Evolutionary conservation across 495 filamentous ascomycete genomes (phyloP).

Genomic region (Lasiosphaeria hispida): DNA sequence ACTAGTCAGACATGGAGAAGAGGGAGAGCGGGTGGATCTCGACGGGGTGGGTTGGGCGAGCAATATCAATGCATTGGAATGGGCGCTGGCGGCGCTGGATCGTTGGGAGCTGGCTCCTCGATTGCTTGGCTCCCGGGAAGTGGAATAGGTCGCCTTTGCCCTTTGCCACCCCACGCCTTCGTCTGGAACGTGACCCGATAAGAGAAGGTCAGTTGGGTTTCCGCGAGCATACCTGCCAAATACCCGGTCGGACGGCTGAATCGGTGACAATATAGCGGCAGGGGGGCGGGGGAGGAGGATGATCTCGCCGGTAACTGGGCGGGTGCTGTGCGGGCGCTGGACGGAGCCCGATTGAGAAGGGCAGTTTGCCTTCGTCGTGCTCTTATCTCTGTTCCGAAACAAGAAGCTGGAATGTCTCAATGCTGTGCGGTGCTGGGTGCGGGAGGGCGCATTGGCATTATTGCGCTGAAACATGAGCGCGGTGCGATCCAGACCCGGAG

Average conservation of each 20-base stretch:
- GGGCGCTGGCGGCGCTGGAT: neutral
- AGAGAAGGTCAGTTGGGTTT: constrained; percentile 9
- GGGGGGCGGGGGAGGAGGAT: neutral
- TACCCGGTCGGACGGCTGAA: constrained; percentile 15
- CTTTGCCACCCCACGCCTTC: constrained; percentile 1
- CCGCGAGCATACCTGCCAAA: constrained; percentile 2
- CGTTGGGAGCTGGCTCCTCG: neutral
- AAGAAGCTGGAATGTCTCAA: constrained; percentile 14
- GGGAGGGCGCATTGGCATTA: constrained; percentile 12
- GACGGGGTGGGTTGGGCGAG: constrained; percentile 3
- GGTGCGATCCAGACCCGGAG: constrained; percentile 10
- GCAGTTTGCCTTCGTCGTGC: neutral
- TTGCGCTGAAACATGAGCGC: constrained; percentile 10
- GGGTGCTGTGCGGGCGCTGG: neutral
- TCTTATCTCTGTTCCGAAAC: constrained; percentile 13
- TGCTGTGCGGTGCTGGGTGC: neutral
- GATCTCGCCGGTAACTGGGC: constrained; percentile 9
- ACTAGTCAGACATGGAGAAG: neutral
- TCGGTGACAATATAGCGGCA: constrained; percentile 6
- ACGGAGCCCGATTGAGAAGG: constrained; percentile 2
- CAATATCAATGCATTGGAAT: constrained; percentile 10
- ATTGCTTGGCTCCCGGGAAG: neutral
- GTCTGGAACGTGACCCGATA: constrained; percentile 11
- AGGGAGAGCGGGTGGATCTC: neutral
- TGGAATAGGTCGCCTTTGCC: neutral